Percentiles rank a stretch among this genome's conserved stretches.
These are phyloP conservation scores for Coemansia umbellata DNA, from an alignment of 192 early-diverging fungal species.

Conservation along the genomic window DNA sequence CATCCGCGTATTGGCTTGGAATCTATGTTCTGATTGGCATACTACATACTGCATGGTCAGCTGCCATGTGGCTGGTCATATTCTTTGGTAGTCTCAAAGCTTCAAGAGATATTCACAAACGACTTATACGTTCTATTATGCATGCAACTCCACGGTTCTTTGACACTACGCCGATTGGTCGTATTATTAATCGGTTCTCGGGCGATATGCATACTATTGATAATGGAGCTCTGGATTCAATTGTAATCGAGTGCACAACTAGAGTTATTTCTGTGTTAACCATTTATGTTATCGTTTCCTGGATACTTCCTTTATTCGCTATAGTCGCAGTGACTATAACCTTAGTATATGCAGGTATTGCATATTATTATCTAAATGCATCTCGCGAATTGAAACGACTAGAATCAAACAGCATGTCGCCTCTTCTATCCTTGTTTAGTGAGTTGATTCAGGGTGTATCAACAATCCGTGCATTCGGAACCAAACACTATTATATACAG, in stretches of 20 bases:
- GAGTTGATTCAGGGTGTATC: slow-evolving; percentile 71
- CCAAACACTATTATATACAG: slow-evolving; percentile 61
- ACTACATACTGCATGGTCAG: slow-evolving; percentile 29
- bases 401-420: slow-evolving; percentile 68
- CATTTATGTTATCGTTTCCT: slow-evolving; percentile 55
- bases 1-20: slow-evolving; percentile 62
- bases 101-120: slow-evolving; percentile 54
- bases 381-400: slow-evolving; percentile 86
- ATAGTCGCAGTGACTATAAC: slow-evolving; percentile 59
- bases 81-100: slow-evolving; percentile 55
- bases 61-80: slow-evolving; percentile 38
- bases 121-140: slow-evolving; percentile 55
- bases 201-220: slow-evolving; percentile 81
- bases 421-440: slow-evolving; percentile 74
- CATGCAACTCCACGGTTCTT: slow-evolving; percentile 79
- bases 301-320: slow-evolving; percentile 67
- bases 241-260: slow-evolving; percentile 35
- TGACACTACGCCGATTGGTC: slow-evolving; percentile 81
- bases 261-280: slow-evolving; percentile 46
- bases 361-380: slow-evolving; percentile 62
- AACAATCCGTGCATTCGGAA: slow-evolving; percentile 78
- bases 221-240: slow-evolving; percentile 50
- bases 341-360: slow-evolving; percentile 59
- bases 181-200: slow-evolving; percentile 82
- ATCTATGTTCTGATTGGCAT: slow-evolving; percentile 61